phyloP scores from a whole-genome alignment of 78 protist genomes.

The Bodo saltans region DNA sequence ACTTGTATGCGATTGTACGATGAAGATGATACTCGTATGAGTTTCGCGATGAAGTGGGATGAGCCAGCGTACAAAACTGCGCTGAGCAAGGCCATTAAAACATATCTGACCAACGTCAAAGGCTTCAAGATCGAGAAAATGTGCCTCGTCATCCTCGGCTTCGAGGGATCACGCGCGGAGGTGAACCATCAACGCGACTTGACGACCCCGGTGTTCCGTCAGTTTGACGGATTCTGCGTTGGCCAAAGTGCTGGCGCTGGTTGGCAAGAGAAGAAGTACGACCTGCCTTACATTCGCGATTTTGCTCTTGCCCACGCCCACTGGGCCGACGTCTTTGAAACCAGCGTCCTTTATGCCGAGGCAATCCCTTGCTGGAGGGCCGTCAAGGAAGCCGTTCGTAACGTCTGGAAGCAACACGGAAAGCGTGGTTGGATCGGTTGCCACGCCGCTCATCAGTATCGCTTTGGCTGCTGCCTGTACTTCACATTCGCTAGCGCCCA shows the following conservation, averaged over 20 bases:
- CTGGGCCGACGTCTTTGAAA: conserved; percentile 58
- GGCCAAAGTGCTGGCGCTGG: conserved; percentile 43
- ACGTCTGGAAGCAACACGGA: conserved; percentile 34
- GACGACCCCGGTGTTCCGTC: neutral
- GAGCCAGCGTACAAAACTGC: neutral
- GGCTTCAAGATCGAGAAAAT: conserved; percentile 41
- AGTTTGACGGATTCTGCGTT: conserved; percentile 16
- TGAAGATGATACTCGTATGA: neutral
- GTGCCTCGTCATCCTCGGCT: conserved; percentile 51
- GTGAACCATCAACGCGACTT: neutral
- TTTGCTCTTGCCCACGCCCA: conserved; percentile 42
- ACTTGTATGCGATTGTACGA: conserved; percentile 31
- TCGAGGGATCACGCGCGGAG: conserved; percentile 44
- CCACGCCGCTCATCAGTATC: conserved; percentile 49
- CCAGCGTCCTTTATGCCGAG: conserved; percentile 41
- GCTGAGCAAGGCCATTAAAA: neutral
- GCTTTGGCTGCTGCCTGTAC: conserved; percentile 57
- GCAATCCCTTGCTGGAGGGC: conserved; percentile 55
- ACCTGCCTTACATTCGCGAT: conserved; percentile 71
- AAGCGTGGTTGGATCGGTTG: conserved; percentile 54
- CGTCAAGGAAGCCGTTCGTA: conserved; percentile 46
- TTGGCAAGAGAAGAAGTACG: conserved; percentile 48
- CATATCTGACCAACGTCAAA: conserved; percentile 13
- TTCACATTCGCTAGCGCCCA: conserved; percentile 51
- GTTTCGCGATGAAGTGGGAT: conserved; percentile 23